Evolutionary conservation across 225 moss, liverwort and hornwort genomes (phyloP), one percentile per base, ranked within the genome.

Genomic region (Sphagnum contortum): DNA sequence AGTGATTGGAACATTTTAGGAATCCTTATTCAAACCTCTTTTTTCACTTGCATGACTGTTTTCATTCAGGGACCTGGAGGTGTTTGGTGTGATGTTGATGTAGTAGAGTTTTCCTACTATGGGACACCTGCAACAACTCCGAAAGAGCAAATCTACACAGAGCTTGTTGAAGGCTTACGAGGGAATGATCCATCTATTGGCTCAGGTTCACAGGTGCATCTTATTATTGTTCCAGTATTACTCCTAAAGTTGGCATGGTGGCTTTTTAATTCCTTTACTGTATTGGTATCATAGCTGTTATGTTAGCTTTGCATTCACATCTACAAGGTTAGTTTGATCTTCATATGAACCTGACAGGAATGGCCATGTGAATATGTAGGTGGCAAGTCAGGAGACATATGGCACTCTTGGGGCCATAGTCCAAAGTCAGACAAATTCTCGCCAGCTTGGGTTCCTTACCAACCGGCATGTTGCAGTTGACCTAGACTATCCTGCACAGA

Each of bases 71-170:
- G 90, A 6, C 88, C 88, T 0, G 88, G 85, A 7, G 90, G 88
- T 9, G 80, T 90, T 4, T 90, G 90, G 90, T 90, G 90, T 53
- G 90, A 90, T 56, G 82, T 90, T 3, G 90, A 90, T 59, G 88
- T 90, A 5, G 74, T 90, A 58, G 90, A 90, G 55, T 90, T 85
- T 47, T 90, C 90, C 1, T 84, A 83, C 72, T 61, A 80, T 11
- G 71, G 66, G 10, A 46, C 76, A 4, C 70, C 66, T 8, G 9
- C 67, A n/a, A 65, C 73, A 11, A 61, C 73, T 65, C 76, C 76
- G 3, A 66, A 70, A 1, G 90, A 85, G 68, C 90, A 78, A 5
- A 67, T 85, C 10, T 80, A 77, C 58, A 70, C 78, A 1, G 85
- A 90, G 48, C 75, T 90, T 0, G 85, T 88, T 12, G 90, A 90